Evolutionary conservation across 2,329 filamentous ascomycete genomes (phyloP).

Genomic region (Teratosphaeria nubilosa): DNA sequence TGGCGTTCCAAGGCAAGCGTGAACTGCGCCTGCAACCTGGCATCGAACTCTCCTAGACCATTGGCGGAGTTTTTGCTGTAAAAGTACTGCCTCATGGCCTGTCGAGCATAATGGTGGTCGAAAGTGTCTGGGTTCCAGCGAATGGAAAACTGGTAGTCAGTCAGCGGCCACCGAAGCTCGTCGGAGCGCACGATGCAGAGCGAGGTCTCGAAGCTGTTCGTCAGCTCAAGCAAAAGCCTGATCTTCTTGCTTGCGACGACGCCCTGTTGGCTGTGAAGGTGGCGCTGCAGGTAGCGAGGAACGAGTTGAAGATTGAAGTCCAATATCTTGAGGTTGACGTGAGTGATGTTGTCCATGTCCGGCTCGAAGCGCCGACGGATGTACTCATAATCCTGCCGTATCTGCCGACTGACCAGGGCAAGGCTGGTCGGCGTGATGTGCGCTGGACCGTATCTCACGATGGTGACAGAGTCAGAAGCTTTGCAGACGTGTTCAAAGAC

Average conservation of each 20-base stretch:
- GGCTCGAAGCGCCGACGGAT: not conserved
- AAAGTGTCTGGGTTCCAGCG: not conserved
- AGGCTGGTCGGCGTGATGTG: not conserved
- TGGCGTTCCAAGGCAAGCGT: not conserved
- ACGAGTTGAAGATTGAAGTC: not conserved
- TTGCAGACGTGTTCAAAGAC: slow-evolving; percentile 3
- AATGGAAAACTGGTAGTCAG: not conserved
- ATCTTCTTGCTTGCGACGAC: not conserved
- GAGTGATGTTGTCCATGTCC: not conserved
- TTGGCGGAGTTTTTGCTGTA: not conserved
- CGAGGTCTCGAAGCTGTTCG: not conserved
- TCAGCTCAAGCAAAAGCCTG: not conserved
- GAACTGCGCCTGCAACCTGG: not conserved
- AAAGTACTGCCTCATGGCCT: not conserved
- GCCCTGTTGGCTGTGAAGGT: not conserved
- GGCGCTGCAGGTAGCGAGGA: not conserved
- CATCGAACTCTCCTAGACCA: not conserved
- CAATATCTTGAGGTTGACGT: not conserved
- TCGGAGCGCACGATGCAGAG: not conserved
- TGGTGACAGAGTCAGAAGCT: not conserved
- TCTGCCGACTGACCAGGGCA: not conserved
- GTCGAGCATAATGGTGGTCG: not conserved
- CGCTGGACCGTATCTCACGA: not conserved
- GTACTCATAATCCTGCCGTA: not conserved
- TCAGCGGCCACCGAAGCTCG: not conserved